Base-by-base conservation (phyloP, 1,139 yeast genomes). In the Nakaseomyces uthaithaninus region DNA sequence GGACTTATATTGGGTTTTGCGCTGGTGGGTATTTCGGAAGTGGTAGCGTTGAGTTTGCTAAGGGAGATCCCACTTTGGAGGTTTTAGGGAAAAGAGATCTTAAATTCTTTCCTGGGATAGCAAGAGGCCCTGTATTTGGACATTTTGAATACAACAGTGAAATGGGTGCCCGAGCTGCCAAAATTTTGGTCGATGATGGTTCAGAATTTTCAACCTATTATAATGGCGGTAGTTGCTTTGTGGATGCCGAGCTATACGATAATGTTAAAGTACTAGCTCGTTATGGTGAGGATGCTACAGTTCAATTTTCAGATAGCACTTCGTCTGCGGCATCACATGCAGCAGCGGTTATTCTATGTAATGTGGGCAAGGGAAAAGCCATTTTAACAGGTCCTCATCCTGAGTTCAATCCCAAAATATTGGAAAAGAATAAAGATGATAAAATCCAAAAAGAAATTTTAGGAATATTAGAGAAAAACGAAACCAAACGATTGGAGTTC, bases 21-120 rank as follows among this genome's bases (percentile, higher is more conserved):
- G 94, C 98, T n/a, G 99, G 99, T 25, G 97, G 84, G 0, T 91
- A 93, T 62, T 91, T 74, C 56, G 91, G 80, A 1, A 71, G 87
- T n/a, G 60, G 70, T 0, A 62, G 80, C 37, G 78, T 84, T 49
- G 97, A 91, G 56, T 93, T 91, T 59, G 95, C 86, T 52, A 77
- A 73, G 18, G 93, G 91, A 1, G 69, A 79, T 47, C 70, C 74
- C 0, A 47, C 45, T 1, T 63, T 84, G 71, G 97, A 89, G 54
- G 95, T 91, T 2, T 69, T 80, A 35, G 98, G 98, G 0, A 60
- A 80, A 0, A 68, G 98, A 50, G 96, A 91, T 49, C 66, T 93
- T 52, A 71, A 63, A 22, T 80, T 91, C 47, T 91, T 73, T 54
- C 93, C 93, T 0, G 98, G 97, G 0, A 71, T 67, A 1, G 80